phyloP scores from a whole-genome alignment of 2,329 filamentous ascomycete species.

The Sporothrix curviconia region DNA sequence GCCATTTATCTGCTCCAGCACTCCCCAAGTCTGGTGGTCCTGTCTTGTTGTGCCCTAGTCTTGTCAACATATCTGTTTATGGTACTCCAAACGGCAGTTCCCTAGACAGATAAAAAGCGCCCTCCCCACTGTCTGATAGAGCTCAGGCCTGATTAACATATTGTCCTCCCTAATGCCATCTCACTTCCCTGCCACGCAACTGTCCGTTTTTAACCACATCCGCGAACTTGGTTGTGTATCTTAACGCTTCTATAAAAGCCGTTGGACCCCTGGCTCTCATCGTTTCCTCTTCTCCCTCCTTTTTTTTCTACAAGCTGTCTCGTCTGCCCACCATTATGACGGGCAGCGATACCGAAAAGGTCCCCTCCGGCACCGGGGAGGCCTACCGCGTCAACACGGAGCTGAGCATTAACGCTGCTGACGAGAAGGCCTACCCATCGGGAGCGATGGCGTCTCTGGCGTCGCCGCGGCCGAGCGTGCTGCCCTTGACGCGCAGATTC shows the following conservation, averaged over 20 bases:
- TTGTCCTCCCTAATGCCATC: background rate
- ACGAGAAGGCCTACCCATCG: conserved; percentile 8
- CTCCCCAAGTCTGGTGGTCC: no score
- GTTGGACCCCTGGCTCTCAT: no score
- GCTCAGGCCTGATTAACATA: background rate
- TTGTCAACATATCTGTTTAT: background rate
- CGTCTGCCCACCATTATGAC: background rate
- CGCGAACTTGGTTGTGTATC: no score
- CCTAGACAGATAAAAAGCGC: background rate
- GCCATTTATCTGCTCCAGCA: no score
- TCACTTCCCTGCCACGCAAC: background rate
- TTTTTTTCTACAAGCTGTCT: background rate
- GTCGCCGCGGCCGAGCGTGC: background rate
- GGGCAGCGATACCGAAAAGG: conserved; percentile 10
- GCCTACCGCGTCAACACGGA: conserved; percentile 21
- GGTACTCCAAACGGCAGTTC: no score
- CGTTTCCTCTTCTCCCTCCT: background rate
- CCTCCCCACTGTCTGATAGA: background rate
- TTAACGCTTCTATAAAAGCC: no score
- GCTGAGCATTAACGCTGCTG: conserved; percentile 8
- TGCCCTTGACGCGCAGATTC: conserved; percentile 17
- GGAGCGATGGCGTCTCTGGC: background rate
- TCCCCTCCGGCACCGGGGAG: conserved; percentile 3
- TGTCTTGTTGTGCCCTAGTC: no score
- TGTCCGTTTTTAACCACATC: no score